These are phyloP conservation scores for Angomonas ambiguus DNA, from an alignment of 208 protist genomes.

Conservation along the genomic window DNA sequence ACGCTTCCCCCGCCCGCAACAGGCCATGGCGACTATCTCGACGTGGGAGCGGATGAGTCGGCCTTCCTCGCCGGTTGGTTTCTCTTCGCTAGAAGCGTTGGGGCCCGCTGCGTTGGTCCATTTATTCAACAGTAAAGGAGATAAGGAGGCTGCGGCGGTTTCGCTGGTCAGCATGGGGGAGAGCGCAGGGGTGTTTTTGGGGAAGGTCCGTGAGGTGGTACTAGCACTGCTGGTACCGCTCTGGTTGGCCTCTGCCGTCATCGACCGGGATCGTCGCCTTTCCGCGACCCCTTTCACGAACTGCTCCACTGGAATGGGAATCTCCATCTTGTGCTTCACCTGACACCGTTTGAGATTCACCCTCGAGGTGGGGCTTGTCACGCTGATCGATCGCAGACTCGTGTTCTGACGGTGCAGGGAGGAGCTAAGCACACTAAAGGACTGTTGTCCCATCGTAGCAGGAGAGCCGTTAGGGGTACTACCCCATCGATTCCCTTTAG, in stretches of 20 bases:
- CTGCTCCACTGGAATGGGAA: background rate
- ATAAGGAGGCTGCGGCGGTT: too few relatives aligned
- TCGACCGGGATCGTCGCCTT: background rate
- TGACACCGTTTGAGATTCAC: background rate
- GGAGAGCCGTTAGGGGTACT: background rate
- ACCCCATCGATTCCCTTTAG: background rate
- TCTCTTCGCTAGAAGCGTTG: background rate
- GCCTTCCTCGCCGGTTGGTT: background rate
- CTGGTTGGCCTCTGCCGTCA: background rate
- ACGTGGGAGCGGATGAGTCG: background rate
- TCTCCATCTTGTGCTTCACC: background rate
- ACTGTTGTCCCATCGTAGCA: too few relatives aligned
- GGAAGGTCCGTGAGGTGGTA: too few relatives aligned
- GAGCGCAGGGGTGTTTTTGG: background rate
- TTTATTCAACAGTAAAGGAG: too few relatives aligned
- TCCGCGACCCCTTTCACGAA: background rate
- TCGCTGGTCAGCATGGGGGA: background rate
- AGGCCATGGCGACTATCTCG: background rate
- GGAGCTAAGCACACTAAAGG: too few relatives aligned
- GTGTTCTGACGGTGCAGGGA: too few relatives aligned
- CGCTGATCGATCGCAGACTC: background rate
- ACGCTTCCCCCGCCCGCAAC: background rate
- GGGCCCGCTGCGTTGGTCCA: background rate
- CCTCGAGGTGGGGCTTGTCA: background rate
- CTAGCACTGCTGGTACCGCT: background rate